Percentiles rank a stretch among this genome's conserved stretches.
phyloP scores from a whole-genome alignment of 2,329 filamentous ascomycete species.

The Apiospora marii region DNA sequence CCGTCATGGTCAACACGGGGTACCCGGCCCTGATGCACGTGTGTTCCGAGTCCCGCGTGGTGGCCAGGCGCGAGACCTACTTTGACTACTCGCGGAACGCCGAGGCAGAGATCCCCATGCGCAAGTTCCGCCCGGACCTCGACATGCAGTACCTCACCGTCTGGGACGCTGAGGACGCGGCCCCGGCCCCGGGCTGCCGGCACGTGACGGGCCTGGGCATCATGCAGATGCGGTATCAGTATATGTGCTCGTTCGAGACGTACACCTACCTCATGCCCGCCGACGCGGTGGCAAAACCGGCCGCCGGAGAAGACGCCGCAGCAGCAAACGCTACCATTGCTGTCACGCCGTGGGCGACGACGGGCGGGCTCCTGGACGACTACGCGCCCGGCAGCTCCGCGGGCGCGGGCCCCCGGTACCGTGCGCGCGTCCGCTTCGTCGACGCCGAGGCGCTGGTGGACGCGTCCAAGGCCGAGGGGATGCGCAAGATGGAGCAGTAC shows the following conservation, averaged over 20 bases:
- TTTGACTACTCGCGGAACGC: slow-evolving; percentile 33
- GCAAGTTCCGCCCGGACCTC: slow-evolving; percentile 32
- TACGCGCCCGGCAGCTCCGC: neutral
- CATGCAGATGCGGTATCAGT: neutral
- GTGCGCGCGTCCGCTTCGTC: neutral
- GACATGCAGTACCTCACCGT: slow-evolving; percentile 31
- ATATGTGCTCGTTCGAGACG: slow-evolving; percentile 7
- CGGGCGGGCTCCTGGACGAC: neutral
- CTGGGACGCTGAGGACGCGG: neutral
- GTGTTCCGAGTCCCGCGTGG: slow-evolving; percentile 32
- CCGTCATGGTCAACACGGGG: slow-evolving; percentile 32
- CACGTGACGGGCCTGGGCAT: slow-evolving; percentile 7
- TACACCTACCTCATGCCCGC: neutral
- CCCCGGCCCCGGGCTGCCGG: neutral
- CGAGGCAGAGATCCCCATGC: slow-evolving; percentile 31
- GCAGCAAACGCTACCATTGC: neutral
- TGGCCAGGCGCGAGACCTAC: slow-evolving; percentile 25
- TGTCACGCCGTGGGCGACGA: neutral
- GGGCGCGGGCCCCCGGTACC: neutral
- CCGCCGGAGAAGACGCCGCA: neutral
- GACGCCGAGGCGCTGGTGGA: neutral
- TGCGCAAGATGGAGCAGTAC: slow-evolving; percentile 1
- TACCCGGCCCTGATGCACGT: slow-evolving; percentile 34
- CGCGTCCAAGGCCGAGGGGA: neutral
- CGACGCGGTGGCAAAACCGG: neutral